Evolutionary conservation across 1,139 yeast species (phyloP).

Genomic region (Taiozyma sp.): DNA sequence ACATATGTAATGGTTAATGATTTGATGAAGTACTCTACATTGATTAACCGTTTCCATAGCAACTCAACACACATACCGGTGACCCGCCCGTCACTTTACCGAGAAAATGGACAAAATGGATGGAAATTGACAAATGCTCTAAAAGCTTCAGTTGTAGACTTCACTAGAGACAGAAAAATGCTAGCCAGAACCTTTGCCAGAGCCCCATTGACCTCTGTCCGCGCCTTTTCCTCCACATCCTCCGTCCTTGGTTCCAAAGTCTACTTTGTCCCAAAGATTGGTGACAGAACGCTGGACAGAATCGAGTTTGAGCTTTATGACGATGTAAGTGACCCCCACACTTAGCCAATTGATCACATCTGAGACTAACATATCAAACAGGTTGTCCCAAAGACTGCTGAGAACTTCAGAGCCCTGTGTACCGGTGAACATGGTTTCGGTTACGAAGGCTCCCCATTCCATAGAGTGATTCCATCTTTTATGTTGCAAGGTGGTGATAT

Average conservation of each 20-base stretch:
- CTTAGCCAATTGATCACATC: background rate
- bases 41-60: background rate
- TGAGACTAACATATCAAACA: background rate
- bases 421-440: conserved; percentile 95
- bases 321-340: conserved; percentile 40
- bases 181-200: conserved; percentile 7
- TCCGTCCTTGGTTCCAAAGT: conserved; percentile 38
- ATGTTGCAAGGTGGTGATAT: conserved; percentile 99
- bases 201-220: conserved; percentile 24
- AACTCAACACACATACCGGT: background rate
- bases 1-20: background rate
- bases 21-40: background rate
- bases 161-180: background rate
- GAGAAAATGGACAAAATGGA: background rate
- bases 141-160: background rate
- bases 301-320: conserved; percentile 77
- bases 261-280: conserved; percentile 56
- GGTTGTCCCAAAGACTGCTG: conserved; percentile 93
- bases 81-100: background rate
- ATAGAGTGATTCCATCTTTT: conserved; percentile 97
- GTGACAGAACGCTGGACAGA: conserved; percentile 57
- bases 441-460: conserved; percentile 88
- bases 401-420: conserved; percentile 94
- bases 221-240: conserved; percentile 37
- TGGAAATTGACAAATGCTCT: background rate